Conservation (phyloP, 2,329 filamentous ascomycete species). For the Ophidiomyces ophidiicola region DNA sequence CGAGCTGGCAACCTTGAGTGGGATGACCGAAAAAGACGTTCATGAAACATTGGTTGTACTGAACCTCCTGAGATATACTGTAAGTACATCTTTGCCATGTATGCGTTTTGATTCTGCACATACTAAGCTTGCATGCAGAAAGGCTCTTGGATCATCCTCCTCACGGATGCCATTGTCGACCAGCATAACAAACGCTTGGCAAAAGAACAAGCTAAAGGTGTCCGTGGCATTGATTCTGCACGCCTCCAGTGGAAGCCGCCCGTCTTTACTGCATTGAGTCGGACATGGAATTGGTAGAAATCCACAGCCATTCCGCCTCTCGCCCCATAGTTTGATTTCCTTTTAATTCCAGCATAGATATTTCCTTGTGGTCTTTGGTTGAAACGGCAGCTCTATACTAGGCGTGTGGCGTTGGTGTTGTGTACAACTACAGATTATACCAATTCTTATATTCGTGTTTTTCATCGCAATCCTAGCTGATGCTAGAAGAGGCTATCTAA, state of each 20-base stretch:
- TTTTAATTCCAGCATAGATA: too few species aligned
- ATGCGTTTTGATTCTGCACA: too few species aligned
- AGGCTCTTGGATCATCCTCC: slow-evolving; percentile 89
- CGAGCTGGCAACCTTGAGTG: slow-evolving; percentile 61
- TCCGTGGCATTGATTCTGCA: slow-evolving; percentile 59
- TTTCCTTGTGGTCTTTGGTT: too few species aligned
- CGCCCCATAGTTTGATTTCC: too few species aligned
- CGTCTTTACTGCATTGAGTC: slow-evolving; percentile 75
- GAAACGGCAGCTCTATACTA: background rate
- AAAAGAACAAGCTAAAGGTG: slow-evolving; percentile 67
- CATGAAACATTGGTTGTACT: slow-evolving; percentile 87
- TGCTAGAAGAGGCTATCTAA: too few species aligned
- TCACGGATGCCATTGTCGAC: slow-evolving; percentile 69
- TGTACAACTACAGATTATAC: too few species aligned
- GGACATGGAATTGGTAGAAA: slow-evolving; percentile 85
- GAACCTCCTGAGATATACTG: slow-evolving; percentile 86
- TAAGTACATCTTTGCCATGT: slow-evolving; percentile 26
- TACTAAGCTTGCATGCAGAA: slow-evolving; percentile 39
- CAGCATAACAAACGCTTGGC: slow-evolving; percentile 58
- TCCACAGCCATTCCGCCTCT: too few species aligned
- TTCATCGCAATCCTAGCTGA: too few species aligned
- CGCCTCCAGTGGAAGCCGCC: slow-evolving; percentile 91
- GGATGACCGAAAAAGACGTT: slow-evolving; percentile 97
- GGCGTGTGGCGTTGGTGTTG: background rate
- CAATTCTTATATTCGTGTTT: too few species aligned